These are phyloP conservation scores for Moesziomyces aphidis DNA, from an alignment of 1,284 basidiomycete species.

Conservation along the genomic window DNA sequence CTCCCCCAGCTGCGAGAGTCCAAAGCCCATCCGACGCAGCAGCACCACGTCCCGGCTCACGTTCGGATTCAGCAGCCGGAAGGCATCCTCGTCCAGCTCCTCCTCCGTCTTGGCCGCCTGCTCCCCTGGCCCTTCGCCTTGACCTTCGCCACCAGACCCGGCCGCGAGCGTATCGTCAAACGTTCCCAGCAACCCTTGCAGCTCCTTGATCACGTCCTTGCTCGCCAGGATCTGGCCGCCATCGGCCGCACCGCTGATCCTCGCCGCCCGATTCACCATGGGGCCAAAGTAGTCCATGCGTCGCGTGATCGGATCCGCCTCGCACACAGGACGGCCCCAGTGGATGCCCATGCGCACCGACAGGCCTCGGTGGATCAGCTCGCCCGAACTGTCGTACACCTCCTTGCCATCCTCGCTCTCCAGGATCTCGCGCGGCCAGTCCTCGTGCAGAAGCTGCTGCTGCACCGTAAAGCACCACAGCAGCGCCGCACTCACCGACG, in stretches of 20 bases:
- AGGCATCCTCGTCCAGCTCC: slow-evolving; percentile 64
- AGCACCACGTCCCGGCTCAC: slow-evolving; percentile 74
- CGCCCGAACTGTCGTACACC: slow-evolving; percentile 78
- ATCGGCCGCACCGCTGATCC: slow-evolving; percentile 84
- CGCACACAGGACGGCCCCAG: slow-evolving; percentile 89
- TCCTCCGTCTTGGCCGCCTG: slow-evolving; percentile 35
- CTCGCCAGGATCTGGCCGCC: slow-evolving; percentile 97
- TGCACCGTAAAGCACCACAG: slow-evolving; percentile 94
- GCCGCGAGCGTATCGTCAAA: slow-evolving; percentile 42
- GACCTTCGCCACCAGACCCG: slow-evolving; percentile 8
- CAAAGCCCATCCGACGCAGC: slow-evolving; percentile 80
- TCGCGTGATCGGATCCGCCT: slow-evolving; percentile 90
- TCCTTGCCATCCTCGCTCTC: slow-evolving; percentile 92
- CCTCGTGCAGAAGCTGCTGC: slow-evolving; percentile 81
- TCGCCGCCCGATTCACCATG: slow-evolving; percentile 75
- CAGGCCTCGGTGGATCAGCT: slow-evolving; percentile 85
- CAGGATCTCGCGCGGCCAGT: slow-evolving; percentile 94
- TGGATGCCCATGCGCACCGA: slow-evolving; percentile 98
- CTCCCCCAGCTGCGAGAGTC: slow-evolving; percentile 84
- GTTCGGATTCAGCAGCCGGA: slow-evolving; percentile 62
- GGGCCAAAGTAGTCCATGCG: slow-evolving; percentile 83
- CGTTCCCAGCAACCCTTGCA: slow-evolving; percentile 55
- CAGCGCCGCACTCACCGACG: slow-evolving; percentile 84
- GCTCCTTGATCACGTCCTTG: slow-evolving; percentile 76
- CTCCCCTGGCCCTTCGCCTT: slow-evolving; percentile 1